Base-by-base conservation (phyloP, 345 rosid genomes). In the Lenwebbia sp. region DNA sequence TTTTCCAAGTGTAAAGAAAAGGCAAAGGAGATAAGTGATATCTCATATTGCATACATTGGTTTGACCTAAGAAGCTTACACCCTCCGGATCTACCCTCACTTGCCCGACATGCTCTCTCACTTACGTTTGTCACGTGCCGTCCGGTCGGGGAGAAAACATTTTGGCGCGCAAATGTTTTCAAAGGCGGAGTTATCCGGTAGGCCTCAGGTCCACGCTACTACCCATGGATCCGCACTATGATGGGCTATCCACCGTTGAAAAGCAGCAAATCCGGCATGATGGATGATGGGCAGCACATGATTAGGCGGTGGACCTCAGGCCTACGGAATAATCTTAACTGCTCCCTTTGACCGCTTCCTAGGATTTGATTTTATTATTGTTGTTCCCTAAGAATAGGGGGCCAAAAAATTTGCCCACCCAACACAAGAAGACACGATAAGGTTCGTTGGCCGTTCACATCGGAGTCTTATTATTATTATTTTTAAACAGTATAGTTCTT, bases 151-250 rank as follows among this genome's bases (percentile, higher is more conserved):
- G 76, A 30, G 76, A 13, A 58, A 28, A n/a, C 54, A 8, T 25
- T 78, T 76, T 54, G 84, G 83, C 87, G 84, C 87, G 70, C 83
- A 85, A 14, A 75, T 4, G 47, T 85, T 85, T 85, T 78, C 54
- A 81, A 85, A 78, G 47, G 74, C 37, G 23, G 14, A 76, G 13
- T 26, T 8, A 28, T 78, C 62, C 54, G 14, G 53, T 44, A 58
- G 53, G 53, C 13, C 81, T 37, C 54, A 4, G 54, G 78, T 14
- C 85, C 75, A 55, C 54, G 19, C 40, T 47, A 19, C 25, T 9
- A 6, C 13, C 40, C 23, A 0, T 54, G 41, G 62, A 25, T 14
- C 83, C 30, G 54, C 86, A 3, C 33, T 0, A 4, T 21, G 78
- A 70, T 37, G 47, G 25, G 47, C 0, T 21, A 9, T 70, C 78